These are phyloP conservation scores for Pythium rhizo-oryzae DNA, from an alignment of 352 stramenopile genomes.

Conservation along the genomic window DNA sequence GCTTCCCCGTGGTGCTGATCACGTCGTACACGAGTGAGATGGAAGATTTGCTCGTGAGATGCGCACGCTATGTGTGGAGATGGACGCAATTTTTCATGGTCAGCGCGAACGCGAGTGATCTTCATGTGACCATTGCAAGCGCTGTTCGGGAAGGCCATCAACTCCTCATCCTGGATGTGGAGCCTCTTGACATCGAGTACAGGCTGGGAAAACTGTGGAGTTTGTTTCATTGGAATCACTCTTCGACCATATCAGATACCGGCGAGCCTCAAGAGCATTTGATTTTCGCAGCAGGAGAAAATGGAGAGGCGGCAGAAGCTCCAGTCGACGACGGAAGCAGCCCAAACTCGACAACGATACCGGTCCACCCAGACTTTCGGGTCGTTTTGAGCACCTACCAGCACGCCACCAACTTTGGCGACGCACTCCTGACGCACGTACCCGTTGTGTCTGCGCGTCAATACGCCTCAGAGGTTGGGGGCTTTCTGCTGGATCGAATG, in stretches of 20 bases:
- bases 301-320: background rate
- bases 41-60: conserved; percentile 48
- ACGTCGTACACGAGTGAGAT: conserved; percentile 42
- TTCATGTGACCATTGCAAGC: conserved; percentile 34
- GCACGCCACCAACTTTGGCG: conserved; percentile 40
- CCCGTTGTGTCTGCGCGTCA: conserved; percentile 40
- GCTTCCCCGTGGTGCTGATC: conserved; percentile 45
- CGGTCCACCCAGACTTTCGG: conserved; percentile 44
- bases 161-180: conserved; percentile 59
- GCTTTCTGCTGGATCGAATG: conserved; percentile 51
- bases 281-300: conserved; percentile 1
- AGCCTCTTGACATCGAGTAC: conserved; percentile 41
- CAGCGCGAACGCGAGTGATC: conserved; percentile 34
- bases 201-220: conserved; percentile 19
- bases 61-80: conserved; percentile 40
- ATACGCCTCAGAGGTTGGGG: conserved; percentile 33
- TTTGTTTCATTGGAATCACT: conserved; percentile 39
- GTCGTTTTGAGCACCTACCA: conserved; percentile 47
- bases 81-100: conserved; percentile 55
- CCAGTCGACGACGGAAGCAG: background rate
- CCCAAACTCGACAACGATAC: conserved; percentile 21
- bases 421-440: conserved; percentile 30
- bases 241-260: background rate
- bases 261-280: background rate
- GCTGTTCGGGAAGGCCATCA: conserved; percentile 55